Evolutionary conservation across 352 stramenopile genomes (phyloP), one percentile per base, ranked within the genome.

Genomic region (Phytophthora ohioensis): DNA sequence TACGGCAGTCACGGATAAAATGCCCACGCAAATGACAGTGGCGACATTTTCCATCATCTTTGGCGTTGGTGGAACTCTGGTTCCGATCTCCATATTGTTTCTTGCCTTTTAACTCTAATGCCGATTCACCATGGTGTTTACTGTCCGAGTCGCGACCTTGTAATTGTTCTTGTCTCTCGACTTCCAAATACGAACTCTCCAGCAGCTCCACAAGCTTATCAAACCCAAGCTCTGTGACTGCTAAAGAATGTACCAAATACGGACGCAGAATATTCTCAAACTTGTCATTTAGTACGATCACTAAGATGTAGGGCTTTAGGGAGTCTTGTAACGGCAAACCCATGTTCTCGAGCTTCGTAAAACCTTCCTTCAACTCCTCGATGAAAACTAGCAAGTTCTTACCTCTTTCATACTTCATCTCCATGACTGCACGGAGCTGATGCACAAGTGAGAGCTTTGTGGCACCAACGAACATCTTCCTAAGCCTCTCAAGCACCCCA

Each of bases 341-440:
- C 51, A 57, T 57, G 35, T 57, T 57, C 51, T 46, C 51, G 17
- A 57, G n/a, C 35, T 57, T 57, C 12, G 27, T 36, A 2, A 57
- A 57, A 11, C 35, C 34, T 17, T 35, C 2, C 17, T 57, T 46
- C 34, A 57, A 17, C 35, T 57, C 35, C 17, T 47, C 15, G 51
- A 57, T 46, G 21, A 57, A 47, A n/a, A 43, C 38, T 12, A 57
- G 35, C n/a, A 57, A 17, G 35, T 46, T 46, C 51, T 35, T 57
- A 0, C 17, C 51, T 32, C 46, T 34, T 32, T 45, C 32, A 12
- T 57, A 46, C 51, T 38, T 57, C 34, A 57, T 57, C n/a, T 35
- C 7, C 35, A 47, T 57, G 11, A 46, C 35, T 46, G 51, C 34
- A 46, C 34, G 35, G 17, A 57, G 51, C 35, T 57, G 51, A 13